Conservation (phyloP, 495 filamentous ascomycete species). For the Bathelium albidoporum region DNA sequence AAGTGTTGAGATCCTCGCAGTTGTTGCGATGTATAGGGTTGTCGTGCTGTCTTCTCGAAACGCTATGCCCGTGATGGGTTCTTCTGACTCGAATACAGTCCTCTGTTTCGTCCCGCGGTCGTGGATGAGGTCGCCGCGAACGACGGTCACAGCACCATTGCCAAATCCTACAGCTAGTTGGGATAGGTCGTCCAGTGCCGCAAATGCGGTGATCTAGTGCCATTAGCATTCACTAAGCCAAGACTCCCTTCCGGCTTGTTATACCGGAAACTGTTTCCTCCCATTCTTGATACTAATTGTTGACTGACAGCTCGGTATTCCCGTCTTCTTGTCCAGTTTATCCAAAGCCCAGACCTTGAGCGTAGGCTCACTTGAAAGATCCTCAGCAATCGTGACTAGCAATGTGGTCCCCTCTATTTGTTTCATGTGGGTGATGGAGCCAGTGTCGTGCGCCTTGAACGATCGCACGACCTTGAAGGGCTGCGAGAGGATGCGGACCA, state of each 20-base stretch:
- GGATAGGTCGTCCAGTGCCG: slow-evolving; percentile 72
- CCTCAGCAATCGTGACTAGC: slow-evolving; percentile 80
- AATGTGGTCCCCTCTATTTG: slow-evolving; percentile 82
- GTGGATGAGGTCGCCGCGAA: slow-evolving; percentile 89
- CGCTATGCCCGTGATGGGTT: slow-evolving; percentile 86
- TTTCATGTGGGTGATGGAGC: slow-evolving; percentile 85
- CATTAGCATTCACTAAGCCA: slow-evolving; percentile 5
- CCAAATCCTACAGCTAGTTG: slow-evolving; percentile 93
- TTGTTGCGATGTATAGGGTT: slow-evolving; percentile 85
- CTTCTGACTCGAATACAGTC: slow-evolving; percentile 92
- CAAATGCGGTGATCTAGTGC: slow-evolving; percentile 74
- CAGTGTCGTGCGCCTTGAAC: slow-evolving; percentile 73
- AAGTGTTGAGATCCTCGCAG: slow-evolving; percentile 74
- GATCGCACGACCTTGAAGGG: slow-evolving; percentile 77
- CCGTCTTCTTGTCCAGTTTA: slow-evolving; percentile 88
- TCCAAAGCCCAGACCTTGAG: slow-evolving; percentile 96
- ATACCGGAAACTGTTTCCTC: slow-evolving; percentile 80
- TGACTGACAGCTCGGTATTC: slow-evolving; percentile 73
- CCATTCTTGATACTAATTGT: slow-evolving; percentile 81
- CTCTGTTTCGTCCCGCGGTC: slow-evolving; percentile 93
- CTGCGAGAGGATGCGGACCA: slow-evolving; percentile 74
- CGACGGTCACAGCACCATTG: slow-evolving; percentile 86
- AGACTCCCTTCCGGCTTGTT: slow-evolving; percentile 12
- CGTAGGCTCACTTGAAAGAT: slow-evolving; percentile 73
- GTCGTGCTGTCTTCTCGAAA: slow-evolving; percentile 58